Percentiles rank a stretch among this genome's conserved stretches.
Evolutionary conservation across 2,329 filamentous ascomycete genomes (phyloP).

Genomic region (Beauveria scarabaeidicola): DNA sequence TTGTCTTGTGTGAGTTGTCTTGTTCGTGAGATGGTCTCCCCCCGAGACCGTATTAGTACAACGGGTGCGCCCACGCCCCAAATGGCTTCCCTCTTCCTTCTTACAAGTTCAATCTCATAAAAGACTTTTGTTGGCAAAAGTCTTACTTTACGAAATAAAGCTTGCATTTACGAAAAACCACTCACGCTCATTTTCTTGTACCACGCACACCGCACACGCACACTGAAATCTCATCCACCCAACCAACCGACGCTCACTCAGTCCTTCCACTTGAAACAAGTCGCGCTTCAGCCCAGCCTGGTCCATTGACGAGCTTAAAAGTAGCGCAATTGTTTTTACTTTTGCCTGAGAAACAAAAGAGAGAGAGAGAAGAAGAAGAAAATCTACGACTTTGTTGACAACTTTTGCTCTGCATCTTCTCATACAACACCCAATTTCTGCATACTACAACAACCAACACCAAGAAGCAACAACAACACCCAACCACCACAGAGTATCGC

Average conservation of each 20-base stretch:
- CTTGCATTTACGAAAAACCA: conserved; percentile 15
- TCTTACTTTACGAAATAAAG: conserved; percentile 26
- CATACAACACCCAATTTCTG: neutral
- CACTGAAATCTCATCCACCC: conserved; percentile 20
- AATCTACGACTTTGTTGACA: no score
- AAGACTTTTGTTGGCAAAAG: conserved; percentile 44
- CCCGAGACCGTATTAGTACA: neutral
- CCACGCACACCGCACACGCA: conserved; percentile 3
- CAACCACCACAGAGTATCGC: conserved; percentile 19
- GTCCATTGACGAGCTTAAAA: neutral
- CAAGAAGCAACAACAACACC: conserved; percentile 11
- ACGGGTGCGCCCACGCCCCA: neutral
- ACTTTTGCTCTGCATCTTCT: neutral
- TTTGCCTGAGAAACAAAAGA: no score
- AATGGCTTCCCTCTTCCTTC: neutral
- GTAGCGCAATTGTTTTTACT: no score
- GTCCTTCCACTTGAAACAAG: conserved; percentile 8
- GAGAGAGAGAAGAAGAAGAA: no score
- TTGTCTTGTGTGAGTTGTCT: neutral
- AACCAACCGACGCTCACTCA: neutral
- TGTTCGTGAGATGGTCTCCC: conserved; percentile 2
- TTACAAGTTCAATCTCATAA: neutral
- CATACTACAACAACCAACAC: conserved; percentile 12
- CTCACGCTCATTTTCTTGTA: conserved; percentile 10
- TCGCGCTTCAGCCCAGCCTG: neutral